Base-by-base conservation (phyloP, 805 yeast genomes). In the Pichia scutulata region DNA sequence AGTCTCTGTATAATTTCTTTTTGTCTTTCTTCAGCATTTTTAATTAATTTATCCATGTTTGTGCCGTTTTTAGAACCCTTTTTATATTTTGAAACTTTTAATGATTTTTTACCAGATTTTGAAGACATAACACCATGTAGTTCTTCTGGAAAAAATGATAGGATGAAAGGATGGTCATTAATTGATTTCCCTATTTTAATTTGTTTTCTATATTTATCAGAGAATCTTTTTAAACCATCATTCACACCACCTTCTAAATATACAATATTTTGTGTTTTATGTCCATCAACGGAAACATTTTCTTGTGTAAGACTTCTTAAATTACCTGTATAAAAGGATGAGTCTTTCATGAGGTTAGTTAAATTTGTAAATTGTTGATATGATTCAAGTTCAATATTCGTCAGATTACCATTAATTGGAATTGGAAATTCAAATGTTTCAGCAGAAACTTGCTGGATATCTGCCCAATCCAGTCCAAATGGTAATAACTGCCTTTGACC, bases 161-260 rank as follows among this genome's bases (percentile, higher is more conserved):
- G 60, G 50, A 77, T 76, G 63, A 82, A 87, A 2, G 95, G 95
- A 67, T 86, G 89, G 48, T 85, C 89, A 53, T 82, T 84, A 9
- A 84, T 77, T 2, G 90, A 81, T 47, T 83, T 75, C 1, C 89
- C 88, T 16, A 83, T 76, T 59, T 77, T 80, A 50, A 86, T 76
- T 58, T 80, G 81, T 63, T 84, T 84, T 55, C 83, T 71, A 66
- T 86, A 90, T 63, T 74, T 75, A 65, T 90, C 97, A 2, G 95
- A 81, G 62, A 88, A 88, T 59, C 97, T 75, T 61, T 82, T 79
- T 41, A 90, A 76, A 2, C 92, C 89, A 62, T 87, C 96, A 49
- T 73, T 72, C 2, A 72, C 64, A 41, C 69, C 73, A 19, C 74
- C 75, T 49, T 72, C 75, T 33, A 70, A 64, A 37, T 66, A 59